phyloP scores from a whole-genome alignment of 1,284 basidiomycete genomes.

The Prillingera fragicola region DNA sequence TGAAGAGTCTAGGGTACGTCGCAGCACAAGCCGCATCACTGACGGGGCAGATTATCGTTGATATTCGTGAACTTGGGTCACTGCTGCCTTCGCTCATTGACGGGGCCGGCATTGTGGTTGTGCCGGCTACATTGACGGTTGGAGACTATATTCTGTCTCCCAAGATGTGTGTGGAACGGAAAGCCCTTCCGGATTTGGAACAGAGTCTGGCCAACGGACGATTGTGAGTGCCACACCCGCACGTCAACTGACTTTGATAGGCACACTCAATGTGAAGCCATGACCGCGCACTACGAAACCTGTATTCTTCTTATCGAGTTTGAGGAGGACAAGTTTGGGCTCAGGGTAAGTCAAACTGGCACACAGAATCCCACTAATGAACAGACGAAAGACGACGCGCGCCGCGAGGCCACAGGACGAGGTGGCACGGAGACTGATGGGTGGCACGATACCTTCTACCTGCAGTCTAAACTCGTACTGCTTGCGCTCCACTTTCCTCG shows the following conservation, averaged over 20 bases:
- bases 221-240: slow-evolving; percentile 59
- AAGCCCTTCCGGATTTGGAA: slow-evolving; percentile 85
- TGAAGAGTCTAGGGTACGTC: slow-evolving; percentile 61
- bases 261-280: slow-evolving; percentile 94
- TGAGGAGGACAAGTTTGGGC: slow-evolving; percentile 92
- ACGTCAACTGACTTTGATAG: slow-evolving; percentile 49
- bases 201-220: slow-evolving; percentile 89
- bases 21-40: neutral
- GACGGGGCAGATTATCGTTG: slow-evolving; percentile 72
- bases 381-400: slow-evolving; percentile 51
- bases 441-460: slow-evolving; percentile 49
- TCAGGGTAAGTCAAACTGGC: slow-evolving; percentile 58
- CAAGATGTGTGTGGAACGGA: slow-evolving; percentile 92
- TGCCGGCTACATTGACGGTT: slow-evolving; percentile 86
- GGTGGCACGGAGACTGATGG: slow-evolving; percentile 47
- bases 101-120: slow-evolving; percentile 69
- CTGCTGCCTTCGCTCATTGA: slow-evolving; percentile 86
- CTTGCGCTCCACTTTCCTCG: slow-evolving; percentile 85
- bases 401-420: slow-evolving; percentile 56
- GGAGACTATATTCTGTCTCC: slow-evolving; percentile 95
- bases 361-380: no score
- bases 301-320: slow-evolving; percentile 97
- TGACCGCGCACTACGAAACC: slow-evolving; percentile 93
- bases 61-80: slow-evolving; percentile 94
- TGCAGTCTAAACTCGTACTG: slow-evolving; percentile 87